Evolutionary conservation across 2,329 filamentous ascomycete genomes (phyloP).

Genomic region (Blastomyces silverae): DNA sequence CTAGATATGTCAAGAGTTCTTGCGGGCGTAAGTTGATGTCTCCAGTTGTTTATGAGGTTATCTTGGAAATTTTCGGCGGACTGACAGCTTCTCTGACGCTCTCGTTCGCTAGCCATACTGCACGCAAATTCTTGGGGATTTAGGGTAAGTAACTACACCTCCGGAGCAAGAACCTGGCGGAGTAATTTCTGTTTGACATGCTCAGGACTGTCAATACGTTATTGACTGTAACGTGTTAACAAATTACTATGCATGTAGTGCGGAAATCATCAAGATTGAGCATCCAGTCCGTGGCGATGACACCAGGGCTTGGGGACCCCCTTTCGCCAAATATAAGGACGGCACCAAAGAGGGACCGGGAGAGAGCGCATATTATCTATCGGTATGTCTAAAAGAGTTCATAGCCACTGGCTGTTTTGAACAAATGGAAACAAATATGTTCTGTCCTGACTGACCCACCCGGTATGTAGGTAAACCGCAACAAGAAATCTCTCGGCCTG

Average conservation of each 20-base stretch:
- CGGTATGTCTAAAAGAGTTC: conserved; percentile 49
- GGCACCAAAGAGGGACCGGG: conserved; percentile 59
- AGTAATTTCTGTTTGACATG: neutral
- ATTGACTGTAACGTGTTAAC: conserved; percentile 20
- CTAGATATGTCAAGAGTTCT: conserved; percentile 95
- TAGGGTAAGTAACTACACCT: conserved; percentile 60
- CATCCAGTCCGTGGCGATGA: conserved; percentile 88
- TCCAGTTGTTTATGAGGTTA: conserved; percentile 12
- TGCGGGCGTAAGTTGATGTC: conserved; percentile 65
- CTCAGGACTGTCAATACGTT: neutral
- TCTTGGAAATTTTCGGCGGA: conserved; percentile 16
- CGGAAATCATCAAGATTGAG: conserved; percentile 95
- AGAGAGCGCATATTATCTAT: conserved; percentile 90
- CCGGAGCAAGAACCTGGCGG: neutral
- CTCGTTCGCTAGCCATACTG: conserved; percentile 68
- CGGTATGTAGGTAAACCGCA: conserved; percentile 70
- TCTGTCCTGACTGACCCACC: neutral
- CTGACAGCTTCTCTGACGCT: conserved; percentile 11
- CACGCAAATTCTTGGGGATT: conserved; percentile 90
- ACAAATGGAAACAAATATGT: neutral
- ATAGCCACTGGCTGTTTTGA: neutral
- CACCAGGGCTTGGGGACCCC: conserved; percentile 92
- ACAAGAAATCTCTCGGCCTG: conserved; percentile 88
- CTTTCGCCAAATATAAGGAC: conserved; percentile 71
- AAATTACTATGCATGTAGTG: conserved; percentile 47